Base-by-base conservation (phyloP, 805 yeast genomes). In the Blastobotrys terrestris region DNA sequence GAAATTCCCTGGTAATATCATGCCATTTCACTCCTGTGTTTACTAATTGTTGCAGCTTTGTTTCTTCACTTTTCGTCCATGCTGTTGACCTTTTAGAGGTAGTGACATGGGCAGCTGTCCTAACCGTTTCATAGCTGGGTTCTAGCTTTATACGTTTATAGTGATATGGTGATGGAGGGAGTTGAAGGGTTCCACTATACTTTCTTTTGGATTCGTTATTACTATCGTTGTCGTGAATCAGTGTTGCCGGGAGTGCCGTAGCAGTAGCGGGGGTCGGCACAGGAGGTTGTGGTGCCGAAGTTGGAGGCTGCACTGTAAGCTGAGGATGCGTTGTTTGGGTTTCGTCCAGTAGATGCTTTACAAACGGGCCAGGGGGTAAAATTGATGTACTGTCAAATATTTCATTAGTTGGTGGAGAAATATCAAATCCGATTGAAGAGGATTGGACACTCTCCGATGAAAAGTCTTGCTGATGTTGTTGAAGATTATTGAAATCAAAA, bases 11-110 rank as follows among this genome's bases (percentile, higher is more conserved):
- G 13, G 59, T 59, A 19, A 63, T 63, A 2, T 56, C 57, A 31
- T 58, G 58, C 66, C 66, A 63, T 39, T 62, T 62, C 19, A 57
- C 55, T 13, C 65, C 65, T 8, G 49, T 39, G 42, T 58, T 60
- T 8, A 63, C 65, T 14, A 63, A 53, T 7, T 55, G 49, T 18
- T 58, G 59, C 22, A 63, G 56, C 44, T 55, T 50, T 11, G 44
- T 48, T 45, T 55, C 60, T 42, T 58, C 62, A 13, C 45, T 60
- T 15, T 44, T 44, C 1, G 59, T 51, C 61, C 61, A 58, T 6
- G 59, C 59, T 15, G 50, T 44, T 1, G 60, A 52, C n/a, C 51
- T 46, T 42, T 46, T 26, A 6, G 35, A 26, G 8, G 35, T 26
- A 11, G 35, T 26, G 11, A 42, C 22, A 47, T 18, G 20, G 44